Evolutionary conservation across 192 early-diverging fungal genomes (phyloP), one percentile per base, ranked within the genome.

Genomic region (Linnemannia elongata): DNA sequence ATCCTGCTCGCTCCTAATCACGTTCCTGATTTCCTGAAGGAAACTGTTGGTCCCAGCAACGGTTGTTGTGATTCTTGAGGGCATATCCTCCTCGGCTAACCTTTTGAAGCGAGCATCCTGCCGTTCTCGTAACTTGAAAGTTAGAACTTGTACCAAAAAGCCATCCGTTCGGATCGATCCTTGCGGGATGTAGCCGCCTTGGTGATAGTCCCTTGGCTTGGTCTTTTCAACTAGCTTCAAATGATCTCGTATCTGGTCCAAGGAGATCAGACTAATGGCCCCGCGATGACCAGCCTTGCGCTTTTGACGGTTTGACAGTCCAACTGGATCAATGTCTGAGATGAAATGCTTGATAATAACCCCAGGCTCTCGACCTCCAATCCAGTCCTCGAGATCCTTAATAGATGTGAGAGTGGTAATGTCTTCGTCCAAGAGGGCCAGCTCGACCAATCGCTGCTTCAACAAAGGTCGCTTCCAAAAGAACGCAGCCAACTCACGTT

Each of bases 401-500:
- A 18, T 6, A 18, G 52, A 54, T 54, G 52, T 22, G 17, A 77
- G 44, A 30, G 27, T 42, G 27, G n/a, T 69, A 6, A 24, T n/a
- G 0, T 69, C 79, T 17, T 54, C 79, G 18, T 81, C 60, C 27
- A n/a, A 33, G 41, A 35, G 6, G 8, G 63, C 80, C n/a, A 82
- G 74, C 2, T 75, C 69, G 36, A 57, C 13, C 68, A 82, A 45
- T n/a, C 60, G 76, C 39, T 70, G 45, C 49, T 54, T 35, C 54
- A 82, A 33, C 42, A 20, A 55, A 57, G 66, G 49, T 30, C 70
- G 6, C 70, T 39, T 72, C 69, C 41, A 72, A 49, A 72, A 79
- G 39, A 79, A 52, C 13, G 68, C 36, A 24, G 74, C 69, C 12
- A 76, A 49, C 20, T 72, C 80, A 45, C 80, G 66, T 52, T 82